phyloP scores from a whole-genome alignment of 495 filamentous ascomycete genomes.

The Bombardia bombarda region DNA sequence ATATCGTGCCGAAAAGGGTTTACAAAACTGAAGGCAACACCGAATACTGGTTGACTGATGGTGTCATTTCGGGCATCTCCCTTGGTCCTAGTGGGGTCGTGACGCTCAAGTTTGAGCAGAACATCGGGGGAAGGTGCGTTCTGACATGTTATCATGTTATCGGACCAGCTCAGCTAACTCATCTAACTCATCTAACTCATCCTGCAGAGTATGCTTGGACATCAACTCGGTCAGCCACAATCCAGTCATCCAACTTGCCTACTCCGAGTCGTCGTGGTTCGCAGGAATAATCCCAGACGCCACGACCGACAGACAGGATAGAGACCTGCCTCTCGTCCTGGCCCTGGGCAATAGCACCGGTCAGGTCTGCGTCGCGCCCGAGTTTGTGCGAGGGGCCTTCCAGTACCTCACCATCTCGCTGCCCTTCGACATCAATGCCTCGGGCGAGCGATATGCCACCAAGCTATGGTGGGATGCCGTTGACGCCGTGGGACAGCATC shows the following conservation, averaged over 20 bases:
- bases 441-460: background rate
- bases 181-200: background rate
- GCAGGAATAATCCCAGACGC: slow-evolving; percentile 23
- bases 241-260: slow-evolving; percentile 22
- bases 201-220: slow-evolving; percentile 16
- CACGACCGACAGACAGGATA: slow-evolving; percentile 19
- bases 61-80: slow-evolving; percentile 6
- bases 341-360: slow-evolving; percentile 18
- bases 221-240: slow-evolving; percentile 14
- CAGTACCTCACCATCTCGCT: slow-evolving; percentile 31
- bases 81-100: slow-evolving; percentile 24
- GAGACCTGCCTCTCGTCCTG: slow-evolving; percentile 25
- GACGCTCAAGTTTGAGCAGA: slow-evolving; percentile 32
- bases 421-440: background rate
- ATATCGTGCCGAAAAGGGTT: slow-evolving; percentile 16
- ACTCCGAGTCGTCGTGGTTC: slow-evolving; percentile 30
- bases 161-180: background rate
- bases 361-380: slow-evolving; percentile 21
- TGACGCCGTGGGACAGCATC: slow-evolving; percentile 9
- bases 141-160: background rate
- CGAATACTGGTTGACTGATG: background rate
- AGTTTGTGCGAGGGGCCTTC: slow-evolving; percentile 29
- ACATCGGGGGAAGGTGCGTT: slow-evolving; percentile 29
- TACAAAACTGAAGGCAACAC: slow-evolving; percentile 17
- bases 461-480: background rate